These are phyloP conservation scores for Talaromyces sp. DNA, from an alignment of 2,329 filamentous ascomycete species.

Conservation along the genomic window DNA sequence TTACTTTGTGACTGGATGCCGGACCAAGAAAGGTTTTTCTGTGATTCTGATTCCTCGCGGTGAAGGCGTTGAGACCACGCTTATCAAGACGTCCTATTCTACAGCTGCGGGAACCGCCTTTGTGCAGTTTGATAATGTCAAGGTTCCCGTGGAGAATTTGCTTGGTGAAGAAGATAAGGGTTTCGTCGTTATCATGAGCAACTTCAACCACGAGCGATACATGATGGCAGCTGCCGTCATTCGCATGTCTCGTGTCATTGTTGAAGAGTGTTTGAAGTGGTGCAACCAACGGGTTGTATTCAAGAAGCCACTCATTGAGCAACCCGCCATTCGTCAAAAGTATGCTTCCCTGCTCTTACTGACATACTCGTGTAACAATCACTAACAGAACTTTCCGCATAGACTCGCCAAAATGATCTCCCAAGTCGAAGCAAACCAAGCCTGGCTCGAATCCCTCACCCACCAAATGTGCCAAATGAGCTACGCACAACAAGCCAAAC, in stretches of 20 bases:
- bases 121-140: slow-evolving; percentile 82
- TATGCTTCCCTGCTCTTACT: slow-evolving; percentile 37
- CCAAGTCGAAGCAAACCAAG: slow-evolving; percentile 75
- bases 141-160: slow-evolving; percentile 75
- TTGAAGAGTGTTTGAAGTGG: slow-evolving; percentile 87
- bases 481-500: slow-evolving; percentile 71
- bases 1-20: slow-evolving; percentile 80
- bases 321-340: slow-evolving; percentile 80
- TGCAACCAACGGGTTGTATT: slow-evolving; percentile 82
- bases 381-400: slow-evolving; percentile 13
- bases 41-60: slow-evolving; percentile 73
- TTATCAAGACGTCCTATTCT: slow-evolving; percentile 70
- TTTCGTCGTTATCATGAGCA: slow-evolving; percentile 78
- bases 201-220: slow-evolving; percentile 87
- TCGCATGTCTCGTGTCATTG: slow-evolving; percentile 65
- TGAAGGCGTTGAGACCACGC: slow-evolving; percentile 64
- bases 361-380: background rate
- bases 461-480: slow-evolving; percentile 87
- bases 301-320: slow-evolving; percentile 75
- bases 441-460: slow-evolving; percentile 80
- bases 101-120: slow-evolving; percentile 74
- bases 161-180: slow-evolving; percentile 83
- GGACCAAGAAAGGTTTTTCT: slow-evolving; percentile 74
- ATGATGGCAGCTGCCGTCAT: slow-evolving; percentile 68
- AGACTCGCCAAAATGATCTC: slow-evolving; percentile 84